A percentile compares a stretch with the other conserved stretches of the same genome.
These are phyloP conservation scores for Quercus parvula DNA, from an alignment of 306 rosid species.

Conservation along the genomic window DNA sequence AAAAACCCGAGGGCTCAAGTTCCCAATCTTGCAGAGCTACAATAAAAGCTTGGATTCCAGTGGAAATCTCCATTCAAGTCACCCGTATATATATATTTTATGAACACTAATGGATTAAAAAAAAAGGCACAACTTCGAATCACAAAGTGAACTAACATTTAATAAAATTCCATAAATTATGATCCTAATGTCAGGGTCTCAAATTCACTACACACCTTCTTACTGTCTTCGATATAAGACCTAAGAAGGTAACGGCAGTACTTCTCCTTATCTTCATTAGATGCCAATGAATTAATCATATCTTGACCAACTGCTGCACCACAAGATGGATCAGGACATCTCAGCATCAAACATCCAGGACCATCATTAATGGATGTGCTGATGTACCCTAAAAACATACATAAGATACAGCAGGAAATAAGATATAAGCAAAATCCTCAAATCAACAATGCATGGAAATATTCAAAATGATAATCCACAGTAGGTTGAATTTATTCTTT, in stretches of 20 bases:
- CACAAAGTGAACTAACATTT: neutral
- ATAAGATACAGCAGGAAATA: neutral
- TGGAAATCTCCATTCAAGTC: too few relatives aligned
- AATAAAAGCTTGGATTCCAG: too few relatives aligned
- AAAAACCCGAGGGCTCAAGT: too few relatives aligned
- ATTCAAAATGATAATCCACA: neutral
- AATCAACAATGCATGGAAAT: slow-evolving; percentile 13
- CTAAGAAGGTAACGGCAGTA: slow-evolving; percentile 66
- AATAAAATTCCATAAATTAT: slow-evolving; percentile 8
- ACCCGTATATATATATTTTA: too few relatives aligned
- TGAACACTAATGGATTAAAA: too few relatives aligned
- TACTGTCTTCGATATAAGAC: slow-evolving; percentile 72
- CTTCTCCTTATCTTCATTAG: slow-evolving; percentile 49
- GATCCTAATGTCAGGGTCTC: neutral
- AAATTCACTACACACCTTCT: slow-evolving; percentile 37
- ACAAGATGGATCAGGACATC: slow-evolving; percentile 80
- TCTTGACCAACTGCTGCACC: slow-evolving; percentile 69
- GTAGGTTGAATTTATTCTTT: neutral
- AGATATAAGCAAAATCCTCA: neutral
- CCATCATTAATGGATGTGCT: slow-evolving; percentile 71
- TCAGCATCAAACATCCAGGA: slow-evolving; percentile 76
- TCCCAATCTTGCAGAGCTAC: too few relatives aligned
- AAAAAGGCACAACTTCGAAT: neutral
- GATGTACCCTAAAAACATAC: slow-evolving; percentile 40
- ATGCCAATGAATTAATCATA: slow-evolving; percentile 50